A percentile compares a stretch with the other conserved stretches of the same genome.
phyloP scores from a whole-genome alignment of 2,329 filamentous ascomycete genomes.

The Fusarium falciforme region DNA sequence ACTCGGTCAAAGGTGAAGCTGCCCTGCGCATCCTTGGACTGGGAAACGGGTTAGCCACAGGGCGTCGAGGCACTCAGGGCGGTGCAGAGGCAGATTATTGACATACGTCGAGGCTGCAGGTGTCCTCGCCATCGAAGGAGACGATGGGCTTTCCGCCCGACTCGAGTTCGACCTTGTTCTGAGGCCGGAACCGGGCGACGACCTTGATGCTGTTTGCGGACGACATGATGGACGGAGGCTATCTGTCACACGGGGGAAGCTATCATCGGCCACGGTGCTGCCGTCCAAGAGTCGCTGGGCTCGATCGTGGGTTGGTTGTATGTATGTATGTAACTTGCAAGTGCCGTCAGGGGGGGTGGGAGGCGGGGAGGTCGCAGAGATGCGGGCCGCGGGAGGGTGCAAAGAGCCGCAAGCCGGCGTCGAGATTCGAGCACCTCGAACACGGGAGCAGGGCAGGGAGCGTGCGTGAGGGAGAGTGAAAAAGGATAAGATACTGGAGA shows the following conservation, averaged over 20 bases:
- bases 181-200: slow-evolving; percentile 96
- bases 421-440: slow-evolving; percentile 32
- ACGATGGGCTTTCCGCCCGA: slow-evolving; percentile 95
- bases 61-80: neutral
- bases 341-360: slow-evolving; percentile 35
- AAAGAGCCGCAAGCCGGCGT: slow-evolving; percentile 42
- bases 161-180: slow-evolving; percentile 93
- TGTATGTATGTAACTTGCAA: slow-evolving; percentile 8
- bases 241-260: slow-evolving; percentile 37
- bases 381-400: slow-evolving; percentile 35
- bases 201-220: slow-evolving; percentile 80
- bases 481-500: slow-evolving; percentile 2
- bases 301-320: slow-evolving; percentile 28
- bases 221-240: slow-evolving; percentile 58
- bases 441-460: slow-evolving; percentile 10
- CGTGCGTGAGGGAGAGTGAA: slow-evolving; percentile 16
- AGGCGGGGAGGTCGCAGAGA: slow-evolving; percentile 36
- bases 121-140: slow-evolving; percentile 87
- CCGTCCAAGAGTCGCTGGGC: slow-evolving; percentile 25
- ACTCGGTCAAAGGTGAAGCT: slow-evolving; percentile 97
- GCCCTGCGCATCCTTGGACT: slow-evolving; percentile 86
- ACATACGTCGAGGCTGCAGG: slow-evolving; percentile 85
- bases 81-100: neutral
- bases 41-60: slow-evolving; percentile 43
- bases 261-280: slow-evolving; percentile 43